Evolutionary conservation across 2,329 filamentous ascomycete genomes (phyloP), one percentile per base, ranked within the genome.

Genomic region (Scytalidium lignicola): DNA sequence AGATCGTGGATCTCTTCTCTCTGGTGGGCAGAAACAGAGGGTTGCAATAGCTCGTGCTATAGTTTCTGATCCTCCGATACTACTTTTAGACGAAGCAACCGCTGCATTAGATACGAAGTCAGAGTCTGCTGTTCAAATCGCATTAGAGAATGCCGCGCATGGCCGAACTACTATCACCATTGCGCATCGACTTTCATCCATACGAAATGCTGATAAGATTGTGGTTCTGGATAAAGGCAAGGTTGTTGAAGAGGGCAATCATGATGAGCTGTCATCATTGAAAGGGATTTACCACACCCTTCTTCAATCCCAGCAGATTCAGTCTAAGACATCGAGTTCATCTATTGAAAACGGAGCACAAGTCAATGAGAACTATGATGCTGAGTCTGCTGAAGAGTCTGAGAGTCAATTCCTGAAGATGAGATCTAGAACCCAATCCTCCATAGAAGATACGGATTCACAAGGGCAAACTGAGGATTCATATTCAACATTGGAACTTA

Each of bases 111-210:
- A 83, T 57, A 79, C 78, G 13, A 69, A 70, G 1, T 78, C 72
- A 39, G 79, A 83, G 56, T 69, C 67, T 46, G 70, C 72, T 5
- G 80, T 82, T 41, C 75, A 80, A 57, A 56, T 57, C 62, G 67
- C 66, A 2, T 58, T 72, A 23, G 62, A 64, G 23, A 80, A 76
- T 43, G 91, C 91, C 17, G 79, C 90, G 1, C 77, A 86, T 54
- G 90, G 90, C 13, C 82, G 91, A 41, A 96, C 92, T 0, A 96
- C 91, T 1, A 95, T 96, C 58, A 88, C 90, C 3, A 96, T 97
- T 66, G 91, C 92, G 42, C 92, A 97, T 69, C 85, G 91, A 56
- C 75, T 97, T 7, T 95, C 89, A 1, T 96, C 92, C 3, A 95
- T 97, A 72, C 88, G 83, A 67, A 83, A 89, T 55, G 90, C 91